Evolutionary conservation across 208 protist species (phyloP).

Genomic region (Kentomonas sorsogonicus): DNA sequence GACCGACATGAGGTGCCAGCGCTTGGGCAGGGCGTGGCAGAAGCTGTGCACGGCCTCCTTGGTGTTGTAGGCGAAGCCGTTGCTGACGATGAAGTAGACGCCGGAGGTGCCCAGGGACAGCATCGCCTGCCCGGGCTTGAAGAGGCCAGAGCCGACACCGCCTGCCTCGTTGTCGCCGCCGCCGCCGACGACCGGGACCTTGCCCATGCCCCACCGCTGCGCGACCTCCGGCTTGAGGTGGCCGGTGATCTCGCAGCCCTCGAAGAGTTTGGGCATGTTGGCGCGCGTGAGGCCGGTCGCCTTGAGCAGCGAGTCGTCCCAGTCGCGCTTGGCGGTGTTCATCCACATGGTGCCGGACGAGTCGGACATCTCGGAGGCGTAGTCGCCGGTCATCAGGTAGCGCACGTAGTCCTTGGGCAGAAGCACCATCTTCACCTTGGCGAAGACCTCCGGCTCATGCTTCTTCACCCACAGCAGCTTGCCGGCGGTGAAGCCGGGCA

Average conservation of each 20-base stretch:
- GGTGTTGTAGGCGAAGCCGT: slow-evolving; percentile 68
- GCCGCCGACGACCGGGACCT: slow-evolving; percentile 54
- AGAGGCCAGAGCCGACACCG: slow-evolving; percentile 57
- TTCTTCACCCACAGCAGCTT: slow-evolving; percentile 75
- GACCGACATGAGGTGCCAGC: slow-evolving; percentile 78
- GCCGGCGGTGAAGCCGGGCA: slow-evolving; percentile 78
- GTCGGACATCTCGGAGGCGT: slow-evolving; percentile 68
- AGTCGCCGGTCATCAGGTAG: slow-evolving; percentile 60
- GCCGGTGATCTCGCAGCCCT: slow-evolving; percentile 56
- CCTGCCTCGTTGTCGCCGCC: slow-evolving; percentile 76
- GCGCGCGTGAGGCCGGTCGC: slow-evolving; percentile 51
- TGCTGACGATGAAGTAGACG: slow-evolving; percentile 78
- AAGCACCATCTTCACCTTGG: slow-evolving; percentile 51
- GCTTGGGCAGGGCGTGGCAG: slow-evolving; percentile 65
- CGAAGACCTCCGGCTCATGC: slow-evolving; percentile 60
- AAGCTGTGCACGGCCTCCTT: slow-evolving; percentile 77
- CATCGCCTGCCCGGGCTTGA: slow-evolving; percentile 69
- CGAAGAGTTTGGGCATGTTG: slow-evolving; percentile 74
- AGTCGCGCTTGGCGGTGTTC: slow-evolving; percentile 58
- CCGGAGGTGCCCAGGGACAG: slow-evolving; percentile 79
- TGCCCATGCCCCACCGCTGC: slow-evolving; percentile 45
- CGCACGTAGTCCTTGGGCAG: slow-evolving; percentile 77
- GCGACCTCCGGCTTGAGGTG: slow-evolving; percentile 34
- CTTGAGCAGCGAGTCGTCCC: slow-evolving; percentile 51
- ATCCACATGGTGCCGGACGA: slow-evolving; percentile 74